Evolutionary conservation across 345 rosid genomes (phyloP).

Genomic region (Eucalyptus tenuipes): DNA sequence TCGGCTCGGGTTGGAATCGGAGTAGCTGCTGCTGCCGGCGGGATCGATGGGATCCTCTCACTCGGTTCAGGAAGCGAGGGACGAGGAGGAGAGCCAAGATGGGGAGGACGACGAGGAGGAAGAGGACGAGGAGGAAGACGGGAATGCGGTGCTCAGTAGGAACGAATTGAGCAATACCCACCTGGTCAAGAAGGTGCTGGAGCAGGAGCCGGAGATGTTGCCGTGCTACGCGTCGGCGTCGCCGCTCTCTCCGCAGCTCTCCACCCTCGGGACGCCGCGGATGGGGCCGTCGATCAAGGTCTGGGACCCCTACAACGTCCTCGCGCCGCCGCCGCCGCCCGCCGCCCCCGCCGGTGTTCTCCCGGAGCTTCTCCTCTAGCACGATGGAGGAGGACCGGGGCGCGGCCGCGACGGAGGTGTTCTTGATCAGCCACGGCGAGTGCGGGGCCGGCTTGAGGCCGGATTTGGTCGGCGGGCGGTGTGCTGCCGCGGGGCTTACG

Average conservation of each 20-base stretch:
- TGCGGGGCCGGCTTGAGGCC: slow-evolving; percentile 61
- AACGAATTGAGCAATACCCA: slow-evolving; percentile 14
- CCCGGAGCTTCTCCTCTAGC: slow-evolving; percentile 16
- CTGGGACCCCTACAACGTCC: slow-evolving; percentile 95
- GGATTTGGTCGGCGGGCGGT: slow-evolving; percentile 74
- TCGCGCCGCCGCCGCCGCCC: slow-evolving; percentile 65
- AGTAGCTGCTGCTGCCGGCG: not conserved
- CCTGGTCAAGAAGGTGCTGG: slow-evolving; percentile 68
- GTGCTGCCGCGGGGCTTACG: slow-evolving; percentile 57
- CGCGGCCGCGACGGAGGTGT: slow-evolving; percentile 40
- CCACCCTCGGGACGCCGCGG: slow-evolving; percentile 80
- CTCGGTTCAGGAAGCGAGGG: slow-evolving; percentile 22
- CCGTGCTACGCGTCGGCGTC: slow-evolving; percentile 89
- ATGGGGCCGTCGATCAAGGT: slow-evolving; percentile 87
- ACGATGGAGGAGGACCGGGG: slow-evolving; percentile 22
- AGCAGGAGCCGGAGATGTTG: slow-evolving; percentile 87
- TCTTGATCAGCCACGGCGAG: slow-evolving; percentile 71
- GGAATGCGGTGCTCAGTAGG: not conserved
- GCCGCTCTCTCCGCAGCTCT: slow-evolving; percentile 86
- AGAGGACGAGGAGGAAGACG: slow-evolving; percentile 18
- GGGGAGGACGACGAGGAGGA: slow-evolving; percentile 43
- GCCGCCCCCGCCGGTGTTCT: slow-evolving; percentile 35
- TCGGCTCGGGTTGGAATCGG: not conserved
- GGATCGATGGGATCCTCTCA: slow-evolving; percentile 57
- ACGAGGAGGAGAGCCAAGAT: slow-evolving; percentile 20